Evolutionary conservation across 2,329 filamentous ascomycete genomes (phyloP), one percentile per base, ranked within the genome.

Genomic region (Fusarium circinatum): DNA sequence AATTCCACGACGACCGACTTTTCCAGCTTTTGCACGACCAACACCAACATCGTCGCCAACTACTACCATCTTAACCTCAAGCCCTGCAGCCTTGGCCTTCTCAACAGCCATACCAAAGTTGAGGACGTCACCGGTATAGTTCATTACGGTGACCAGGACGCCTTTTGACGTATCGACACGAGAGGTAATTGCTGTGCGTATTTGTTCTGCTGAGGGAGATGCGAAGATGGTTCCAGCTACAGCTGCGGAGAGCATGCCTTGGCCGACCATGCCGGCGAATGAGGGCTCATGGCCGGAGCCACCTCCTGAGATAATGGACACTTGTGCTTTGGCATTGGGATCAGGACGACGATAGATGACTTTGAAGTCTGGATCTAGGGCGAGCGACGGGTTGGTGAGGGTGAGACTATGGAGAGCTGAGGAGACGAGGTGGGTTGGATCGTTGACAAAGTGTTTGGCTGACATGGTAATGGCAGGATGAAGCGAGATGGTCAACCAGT

Each of bases 61-160:
- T 14, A 97, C 93, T 15, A 97, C 91, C 92, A 98, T 97, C 80
- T 97, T 93, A 1, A 94, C 93, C 24, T 90, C 84, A 30, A 94
- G 83, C 0, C 94, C 95, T 0, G 90, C 89, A 3, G 94, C 94
- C 66, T 93, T 92, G 22, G 95, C 95, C 85, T 98, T 98, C 83
- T 98, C 96, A 14, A 96, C 94, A 2, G 92, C 95, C 89, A 98
- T 92, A 62, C 95, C 95, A 80, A 98, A 98, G 84, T 98, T 97
- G 75, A 98, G 88, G 61, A 98, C 90, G 81, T 95, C 93, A 42
- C 93, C 93, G 3, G 94, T 97, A 83, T 97, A 97, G 82, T 98
- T 98, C 94, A 97, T 98, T 36, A 97, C 93, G 11, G 95, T 92
- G n/a, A 98, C 93, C 45, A 98, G 82, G 3, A 98, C 93, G 30